A percentile compares a stretch with the other conserved stretches of the same genome.
Evolutionary conservation across 768 basidiomycete species (phyloP).

Genomic region (Rhodotorula taiwanensis): DNA sequence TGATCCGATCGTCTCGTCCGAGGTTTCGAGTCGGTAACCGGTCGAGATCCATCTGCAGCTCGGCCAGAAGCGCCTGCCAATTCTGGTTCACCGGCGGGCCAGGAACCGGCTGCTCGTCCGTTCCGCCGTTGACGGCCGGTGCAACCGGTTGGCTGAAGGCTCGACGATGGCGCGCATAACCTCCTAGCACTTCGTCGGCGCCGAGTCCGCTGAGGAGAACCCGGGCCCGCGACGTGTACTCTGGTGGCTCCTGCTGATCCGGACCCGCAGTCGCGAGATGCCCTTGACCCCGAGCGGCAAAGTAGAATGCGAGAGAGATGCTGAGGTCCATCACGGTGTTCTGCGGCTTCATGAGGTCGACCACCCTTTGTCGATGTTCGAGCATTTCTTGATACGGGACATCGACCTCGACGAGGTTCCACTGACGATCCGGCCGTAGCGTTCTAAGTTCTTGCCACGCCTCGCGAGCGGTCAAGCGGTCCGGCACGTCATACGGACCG

Average conservation of each 20-base stretch:
- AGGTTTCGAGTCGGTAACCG: slow-evolving; percentile 67
- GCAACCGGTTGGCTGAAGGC: slow-evolving; percentile 51
- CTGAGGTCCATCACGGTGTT: slow-evolving; percentile 88
- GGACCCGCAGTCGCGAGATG: too few relatives aligned
- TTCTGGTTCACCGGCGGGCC: not conserved
- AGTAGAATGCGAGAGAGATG: slow-evolving; percentile 82
- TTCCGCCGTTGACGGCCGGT: not conserved
- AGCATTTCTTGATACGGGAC: slow-evolving; percentile 64
- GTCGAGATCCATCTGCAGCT: slow-evolving; percentile 69
- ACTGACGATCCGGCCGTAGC: slow-evolving; percentile 68
- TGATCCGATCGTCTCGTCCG: slow-evolving; percentile 87
- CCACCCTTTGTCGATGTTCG: slow-evolving; percentile 56
- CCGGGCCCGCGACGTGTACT: slow-evolving; percentile 67
- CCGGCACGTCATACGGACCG: slow-evolving; percentile 69
- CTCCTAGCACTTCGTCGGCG: slow-evolving; percentile 89
- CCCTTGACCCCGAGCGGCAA: slow-evolving; percentile 77
- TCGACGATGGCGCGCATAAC: slow-evolving; percentile 80
- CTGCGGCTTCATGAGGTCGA: slow-evolving; percentile 69
- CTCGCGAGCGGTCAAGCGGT: slow-evolving; percentile 70
- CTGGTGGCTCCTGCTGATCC: too few relatives aligned
- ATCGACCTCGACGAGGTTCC: slow-evolving; percentile 91
- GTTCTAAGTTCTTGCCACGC: slow-evolving; percentile 69
- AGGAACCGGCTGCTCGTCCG: not conserved
- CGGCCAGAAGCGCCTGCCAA: slow-evolving; percentile 28
- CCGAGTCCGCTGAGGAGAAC: slow-evolving; percentile 87